Percentiles rank a stretch among this genome's conserved stretches.
phyloP scores from a whole-genome alignment of 345 rosid species.

The Pistacia atlantica region DNA sequence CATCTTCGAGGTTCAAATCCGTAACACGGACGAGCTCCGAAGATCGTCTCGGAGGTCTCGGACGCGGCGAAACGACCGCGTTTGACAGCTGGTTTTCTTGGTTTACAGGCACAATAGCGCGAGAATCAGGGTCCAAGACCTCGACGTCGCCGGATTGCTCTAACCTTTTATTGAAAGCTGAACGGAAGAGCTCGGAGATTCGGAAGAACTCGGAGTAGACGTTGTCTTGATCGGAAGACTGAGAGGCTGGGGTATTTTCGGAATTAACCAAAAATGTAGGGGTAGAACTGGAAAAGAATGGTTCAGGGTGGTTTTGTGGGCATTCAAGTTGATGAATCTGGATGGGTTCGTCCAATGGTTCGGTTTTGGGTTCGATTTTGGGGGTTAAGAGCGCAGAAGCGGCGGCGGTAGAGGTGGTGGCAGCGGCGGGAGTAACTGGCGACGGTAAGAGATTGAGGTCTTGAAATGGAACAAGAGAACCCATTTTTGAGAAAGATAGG shows the following conservation, averaged over 20 bases:
- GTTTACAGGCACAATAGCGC: conserved; percentile 55
- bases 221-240: conserved; percentile 35
- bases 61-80: conserved; percentile 28
- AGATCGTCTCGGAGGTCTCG: conserved; percentile 43
- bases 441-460: conserved; percentile 61
- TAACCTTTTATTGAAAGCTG: conserved; percentile 55
- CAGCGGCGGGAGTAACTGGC: conserved; percentile 21
- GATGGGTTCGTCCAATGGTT: conserved; percentile 48
- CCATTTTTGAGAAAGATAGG: conserved; percentile 37
- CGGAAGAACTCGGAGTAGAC: conserved; percentile 54
- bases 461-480: conserved; percentile 51
- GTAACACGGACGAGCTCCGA: conserved; percentile 80
- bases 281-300: conserved; percentile 28
- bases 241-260: conserved; percentile 35
- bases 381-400: conserved; percentile 36
- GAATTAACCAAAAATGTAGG: conserved; percentile 27
- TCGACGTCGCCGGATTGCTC: conserved; percentile 36
- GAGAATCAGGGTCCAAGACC: conserved; percentile 46
- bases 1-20: conserved; percentile 57
- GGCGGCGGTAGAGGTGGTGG: conserved; percentile 28
- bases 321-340: conserved; percentile 22
- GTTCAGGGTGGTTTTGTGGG: conserved; percentile 4
- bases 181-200: conserved; percentile 55
- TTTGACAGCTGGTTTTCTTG: conserved; percentile 19
- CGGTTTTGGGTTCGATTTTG: conserved; percentile 53